Base-by-base conservation (phyloP, 495 filamentous ascomycete species). In the Tuber borchii region DNA sequence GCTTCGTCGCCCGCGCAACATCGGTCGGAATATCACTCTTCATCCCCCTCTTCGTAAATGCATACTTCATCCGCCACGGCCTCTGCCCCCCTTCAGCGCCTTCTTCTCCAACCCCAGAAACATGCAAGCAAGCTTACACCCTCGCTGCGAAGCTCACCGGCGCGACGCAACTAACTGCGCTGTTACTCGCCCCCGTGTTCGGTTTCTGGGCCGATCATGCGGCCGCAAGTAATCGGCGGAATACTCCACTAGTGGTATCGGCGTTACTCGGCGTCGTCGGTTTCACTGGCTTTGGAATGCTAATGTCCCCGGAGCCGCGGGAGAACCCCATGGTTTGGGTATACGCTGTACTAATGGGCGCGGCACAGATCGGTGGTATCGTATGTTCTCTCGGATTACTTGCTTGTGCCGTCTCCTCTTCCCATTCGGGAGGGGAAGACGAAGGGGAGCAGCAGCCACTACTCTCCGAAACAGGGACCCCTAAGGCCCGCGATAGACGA, bases 11-110 rank as follows among this genome's bases (percentile, higher is more conserved):
- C 7, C 90, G 95, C 71, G 93, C 95, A 17, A 97, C 93, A n/a
- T 97, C 94, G 0, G 95, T 99, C 65, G 94, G 91, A 17, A 97
- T 98, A 73, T 95, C 93, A 1, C 86, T 97, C 14, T 99, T 97
- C 85, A 90, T 99, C 71, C 96, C 95, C 8, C 87, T 99, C 7
- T 95, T 90, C 77, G 89, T 97, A 75, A 97, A 99, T 81, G 87
- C 90, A 56, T 97, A 93, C 83, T 99, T 95, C 84, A 90, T 93
- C 70, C 84, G 83, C n/a, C 90, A 91, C 71, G 94, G 93, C 10
- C 89, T 91, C 70, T 99, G 95, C 85, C 86, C 87, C 2, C 87
- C 87, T 46, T 86, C 87, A 75, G 87, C 88, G 74, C 87, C 87
- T 2, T 74, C 78, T 12, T 88, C 86, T 0, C 88, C 87, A 0